These are phyloP conservation scores for Entrophospora sp. DNA, from an alignment of 192 early-diverging fungal species.

Conservation along the genomic window DNA sequence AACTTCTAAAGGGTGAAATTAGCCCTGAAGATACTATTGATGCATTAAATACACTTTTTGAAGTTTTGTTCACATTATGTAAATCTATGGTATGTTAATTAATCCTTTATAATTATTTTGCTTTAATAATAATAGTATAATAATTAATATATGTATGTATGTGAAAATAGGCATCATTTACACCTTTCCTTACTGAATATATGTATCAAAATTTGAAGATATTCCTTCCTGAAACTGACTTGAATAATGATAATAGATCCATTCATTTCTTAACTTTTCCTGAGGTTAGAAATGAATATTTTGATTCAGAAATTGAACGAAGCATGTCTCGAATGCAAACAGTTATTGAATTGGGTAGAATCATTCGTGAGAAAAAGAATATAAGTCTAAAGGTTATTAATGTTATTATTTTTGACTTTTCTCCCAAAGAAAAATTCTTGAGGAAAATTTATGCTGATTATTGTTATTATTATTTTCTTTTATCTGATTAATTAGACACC, in stretches of 20 bases:
- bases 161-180: constrained; percentile 79
- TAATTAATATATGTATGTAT: too few species aligned
- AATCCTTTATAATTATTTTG: too few species aligned
- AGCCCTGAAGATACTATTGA: constrained; percentile 75
- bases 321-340: constrained; percentile 90
- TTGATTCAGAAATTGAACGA: constrained; percentile 92
- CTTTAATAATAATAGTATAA: too few species aligned
- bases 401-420: not conserved
- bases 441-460: too few species aligned
- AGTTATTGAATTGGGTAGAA: constrained; percentile 92
- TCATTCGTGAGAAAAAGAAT: constrained; percentile 83
- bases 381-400: constrained; percentile 70
- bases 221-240: constrained; percentile 53
- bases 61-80: constrained; percentile 87
- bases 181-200: constrained; percentile 93
- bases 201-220: constrained; percentile 92
- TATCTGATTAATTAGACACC: constrained; percentile 64
- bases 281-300: constrained; percentile 88
- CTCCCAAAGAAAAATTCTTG: too few species aligned
- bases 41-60: constrained; percentile 92
- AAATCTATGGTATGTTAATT: constrained; percentile 86
- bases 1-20: constrained; percentile 91
- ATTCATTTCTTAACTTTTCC: constrained; percentile 96
- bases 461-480: too few species aligned
- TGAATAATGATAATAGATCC: constrained; percentile 65